A percentile compares a stretch with the other conserved stretches of the same genome.
Conservation (phyloP, 805 yeast genomes). For the Saccharomyces paradoxus region DNA sequence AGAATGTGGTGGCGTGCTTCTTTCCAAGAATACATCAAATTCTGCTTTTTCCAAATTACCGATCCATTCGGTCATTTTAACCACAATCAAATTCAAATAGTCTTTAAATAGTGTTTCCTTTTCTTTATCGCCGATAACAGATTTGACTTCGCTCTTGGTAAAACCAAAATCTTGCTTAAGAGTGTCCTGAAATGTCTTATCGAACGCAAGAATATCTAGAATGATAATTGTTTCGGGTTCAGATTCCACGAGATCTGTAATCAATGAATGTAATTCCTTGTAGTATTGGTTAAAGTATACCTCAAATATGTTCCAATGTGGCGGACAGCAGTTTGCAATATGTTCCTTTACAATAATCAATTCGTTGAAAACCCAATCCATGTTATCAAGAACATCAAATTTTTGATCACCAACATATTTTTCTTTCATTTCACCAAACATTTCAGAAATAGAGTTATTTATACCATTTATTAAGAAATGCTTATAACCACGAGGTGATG, state of each 20-base stretch:
- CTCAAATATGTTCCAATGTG: conserved; percentile 62
- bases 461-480: conserved; percentile 51
- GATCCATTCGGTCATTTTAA: conserved; percentile 83
- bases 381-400: conserved; percentile 55
- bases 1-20: conserved; percentile 65
- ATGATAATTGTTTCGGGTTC: conserved; percentile 78
- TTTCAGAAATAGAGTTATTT: conserved; percentile 52
- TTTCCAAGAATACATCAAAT: conserved; percentile 49
- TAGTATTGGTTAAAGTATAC: conserved; percentile 61
- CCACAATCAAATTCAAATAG: conserved; percentile 60
- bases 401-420: conserved; percentile 40
- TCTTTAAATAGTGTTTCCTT: conserved; percentile 70
- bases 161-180: conserved; percentile 45
- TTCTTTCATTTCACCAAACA: conserved; percentile 53
- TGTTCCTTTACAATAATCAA: conserved; percentile 55
- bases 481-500: conserved; percentile 50
- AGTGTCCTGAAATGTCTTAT: conserved; percentile 53
- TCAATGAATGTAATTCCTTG: conserved; percentile 50
- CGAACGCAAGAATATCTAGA: conserved; percentile 67
- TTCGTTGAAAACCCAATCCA: conserved; percentile 82
- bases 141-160: conserved; percentile 37
- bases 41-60: conserved; percentile 59
- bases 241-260: conserved; percentile 52
- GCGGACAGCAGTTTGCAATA: conserved; percentile 55
- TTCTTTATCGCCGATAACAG: conserved; percentile 63